phyloP scores from a whole-genome alignment of 1,139 yeast genomes.

The Keqinozyma sinolaborantium region DNA sequence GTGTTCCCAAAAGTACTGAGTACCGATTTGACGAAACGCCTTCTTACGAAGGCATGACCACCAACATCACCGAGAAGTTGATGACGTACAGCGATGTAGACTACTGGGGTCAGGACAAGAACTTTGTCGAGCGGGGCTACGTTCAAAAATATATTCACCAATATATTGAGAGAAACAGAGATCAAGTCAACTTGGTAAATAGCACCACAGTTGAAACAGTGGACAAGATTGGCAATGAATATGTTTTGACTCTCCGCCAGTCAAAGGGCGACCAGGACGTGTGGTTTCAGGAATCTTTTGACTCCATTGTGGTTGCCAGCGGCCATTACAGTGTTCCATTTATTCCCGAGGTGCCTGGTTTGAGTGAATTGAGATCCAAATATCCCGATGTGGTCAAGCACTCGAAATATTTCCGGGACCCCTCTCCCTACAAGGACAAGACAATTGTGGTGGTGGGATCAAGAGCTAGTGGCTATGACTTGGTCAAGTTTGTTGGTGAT shows the following conservation, averaged over 20 bases:
- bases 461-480: slow-evolving; percentile 43
- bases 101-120: slow-evolving; percentile 21
- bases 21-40: slow-evolving; percentile 13
- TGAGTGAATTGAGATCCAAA: slow-evolving; percentile 18
- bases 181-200: slow-evolving; percentile 2
- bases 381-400: slow-evolving; percentile 31
- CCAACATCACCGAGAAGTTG: slow-evolving; percentile 34
- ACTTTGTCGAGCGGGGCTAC: slow-evolving; percentile 30
- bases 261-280: slow-evolving; percentile 1
- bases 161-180: slow-evolving; percentile 25
- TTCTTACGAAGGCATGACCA: slow-evolving; percentile 43
- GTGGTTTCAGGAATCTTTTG: slow-evolving; percentile 19
- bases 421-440: slow-evolving; percentile 23
- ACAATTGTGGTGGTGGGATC: slow-evolving; percentile 37
- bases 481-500: slow-evolving; percentile 24
- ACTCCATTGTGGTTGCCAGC: slow-evolving; percentile 42
- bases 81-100: slow-evolving; percentile 35
- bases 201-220: slow-evolving; percentile 7
- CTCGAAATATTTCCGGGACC: slow-evolving; percentile 36
- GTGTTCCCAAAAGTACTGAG: not conserved
- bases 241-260: slow-evolving; percentile 5
- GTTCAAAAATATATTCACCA: slow-evolving; percentile 31
- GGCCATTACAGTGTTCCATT: slow-evolving; percentile 45
- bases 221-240: slow-evolving; percentile 15
- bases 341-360: slow-evolving; percentile 43